A percentile compares a stretch with the other conserved stretches of the same genome.
These are phyloP conservation scores for Acacia acuminata DNA, from an alignment of 306 rosid species.

Conservation along the genomic window DNA sequence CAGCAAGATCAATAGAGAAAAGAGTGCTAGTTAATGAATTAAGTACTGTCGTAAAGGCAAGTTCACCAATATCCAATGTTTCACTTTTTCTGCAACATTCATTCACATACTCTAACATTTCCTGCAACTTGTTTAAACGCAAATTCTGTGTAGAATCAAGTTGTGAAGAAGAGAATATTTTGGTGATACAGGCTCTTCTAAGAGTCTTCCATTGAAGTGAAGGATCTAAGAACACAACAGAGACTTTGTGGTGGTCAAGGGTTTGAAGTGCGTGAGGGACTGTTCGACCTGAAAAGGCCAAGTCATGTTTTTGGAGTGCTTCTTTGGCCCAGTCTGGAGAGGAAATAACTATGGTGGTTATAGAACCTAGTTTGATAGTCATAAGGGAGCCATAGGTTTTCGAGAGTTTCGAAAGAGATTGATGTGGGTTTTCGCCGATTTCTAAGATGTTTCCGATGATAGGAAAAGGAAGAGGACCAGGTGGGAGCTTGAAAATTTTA, in stretches of 20 bases:
- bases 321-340: not conserved
- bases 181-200: not conserved
- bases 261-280: not conserved
- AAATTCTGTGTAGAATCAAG: not conserved
- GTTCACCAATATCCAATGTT: not conserved
- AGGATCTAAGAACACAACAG: not conserved
- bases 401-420: not conserved
- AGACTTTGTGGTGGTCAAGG: not conserved
- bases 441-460: not conserved
- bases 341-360: not conserved
- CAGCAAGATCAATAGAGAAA: no score
- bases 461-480: not conserved
- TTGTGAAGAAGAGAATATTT: not conserved
- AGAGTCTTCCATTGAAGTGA: not conserved
- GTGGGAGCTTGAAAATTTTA: not conserved
- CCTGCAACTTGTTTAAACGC: not conserved
- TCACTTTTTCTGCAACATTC: not conserved
- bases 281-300: not conserved
- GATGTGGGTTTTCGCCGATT: not conserved
- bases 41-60: not conserved
- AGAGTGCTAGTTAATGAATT: not conserved
- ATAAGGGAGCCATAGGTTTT: not conserved
- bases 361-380: not conserved
- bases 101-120: not conserved
- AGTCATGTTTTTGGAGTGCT: not conserved